phyloP scores from a whole-genome alignment of 345 rosid genomes.

The Acer yangbiense region DNA sequence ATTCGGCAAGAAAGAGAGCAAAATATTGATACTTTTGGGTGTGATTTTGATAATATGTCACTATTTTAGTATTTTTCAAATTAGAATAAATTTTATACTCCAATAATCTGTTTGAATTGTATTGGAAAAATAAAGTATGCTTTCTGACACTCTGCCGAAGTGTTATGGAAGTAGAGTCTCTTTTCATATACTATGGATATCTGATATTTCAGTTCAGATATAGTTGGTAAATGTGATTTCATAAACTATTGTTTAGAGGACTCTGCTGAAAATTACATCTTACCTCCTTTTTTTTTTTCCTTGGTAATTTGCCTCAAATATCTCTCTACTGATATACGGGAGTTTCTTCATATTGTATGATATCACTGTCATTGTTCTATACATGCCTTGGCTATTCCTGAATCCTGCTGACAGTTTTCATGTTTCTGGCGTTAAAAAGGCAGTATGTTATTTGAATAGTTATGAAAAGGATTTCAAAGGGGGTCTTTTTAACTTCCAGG shows the following conservation, averaged over 20 bases:
- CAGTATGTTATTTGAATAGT: conserved; percentile 90
- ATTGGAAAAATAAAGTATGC: not conserved
- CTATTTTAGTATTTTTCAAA: too few species aligned
- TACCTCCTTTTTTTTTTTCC: not conserved
- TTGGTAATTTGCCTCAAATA: not conserved
- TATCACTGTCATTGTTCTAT: not conserved
- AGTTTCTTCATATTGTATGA: not conserved
- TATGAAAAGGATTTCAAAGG: conserved; percentile 72
- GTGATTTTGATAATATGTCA: too few species aligned
- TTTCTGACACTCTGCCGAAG: not conserved
- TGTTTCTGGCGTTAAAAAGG: conserved; percentile 48
- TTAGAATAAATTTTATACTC: not conserved
- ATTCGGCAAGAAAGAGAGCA: not conserved
- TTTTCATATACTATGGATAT: not conserved
- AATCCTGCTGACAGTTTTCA: conserved; percentile 22
- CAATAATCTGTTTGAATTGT: not conserved
- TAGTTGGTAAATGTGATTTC: not conserved
- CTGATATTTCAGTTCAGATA: not conserved
- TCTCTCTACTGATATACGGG: not conserved
- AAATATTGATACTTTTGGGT: not conserved
- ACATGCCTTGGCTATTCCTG: not conserved
- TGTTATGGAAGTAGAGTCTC: not conserved
- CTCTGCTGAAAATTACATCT: not conserved
- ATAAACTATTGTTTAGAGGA: not conserved
- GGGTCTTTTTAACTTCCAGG: conserved; percentile 81